A percentile compares a stretch with the other conserved stretches of the same genome.
phyloP scores from a whole-genome alignment of 2,329 filamentous ascomycete genomes.

The Aotearoamyces nothofagi region DNA sequence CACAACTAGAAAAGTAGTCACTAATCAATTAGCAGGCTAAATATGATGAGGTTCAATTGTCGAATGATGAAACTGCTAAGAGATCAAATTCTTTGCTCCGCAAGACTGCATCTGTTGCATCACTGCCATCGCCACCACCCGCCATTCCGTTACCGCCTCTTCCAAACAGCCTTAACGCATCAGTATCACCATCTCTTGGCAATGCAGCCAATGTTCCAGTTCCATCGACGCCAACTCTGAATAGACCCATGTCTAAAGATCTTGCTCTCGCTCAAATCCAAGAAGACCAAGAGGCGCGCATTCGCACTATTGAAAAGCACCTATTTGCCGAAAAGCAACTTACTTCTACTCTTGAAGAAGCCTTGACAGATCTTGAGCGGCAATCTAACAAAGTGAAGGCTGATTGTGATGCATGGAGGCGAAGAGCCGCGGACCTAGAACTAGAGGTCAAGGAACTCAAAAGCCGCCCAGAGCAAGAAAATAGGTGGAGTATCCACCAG shows the following conservation, averaged over 20 bases:
- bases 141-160: conserved; percentile 92
- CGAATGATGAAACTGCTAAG: conserved; percentile 22
- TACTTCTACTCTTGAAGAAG: conserved; percentile 88
- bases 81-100: conserved; percentile 50
- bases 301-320: conserved; percentile 93
- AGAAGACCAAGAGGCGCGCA: conserved; percentile 89
- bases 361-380: conserved; percentile 81
- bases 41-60: conserved; percentile 38
- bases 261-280: conserved; percentile 61
- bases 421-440: conserved; percentile 51
- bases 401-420: conserved; percentile 82
- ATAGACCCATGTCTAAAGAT: conserved; percentile 71
- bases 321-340: conserved; percentile 92
- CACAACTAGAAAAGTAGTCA: conserved; percentile 7
- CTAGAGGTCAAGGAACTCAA: conserved; percentile 34
- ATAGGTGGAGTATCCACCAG: conserved; percentile 64
- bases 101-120: conserved; percentile 71
- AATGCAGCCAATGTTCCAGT: conserved; percentile 21
- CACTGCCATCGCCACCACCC: conserved; percentile 83
- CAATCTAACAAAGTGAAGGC: conserved; percentile 84
- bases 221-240: conserved; percentile 34
- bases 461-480: conserved; percentile 16
- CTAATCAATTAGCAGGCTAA: conserved; percentile 36
- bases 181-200: conserved; percentile 27
- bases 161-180: conserved; percentile 40